Conservation (phyloP, 1,284 basidiomycete species). For the Ustilago cynodontis region DNA sequence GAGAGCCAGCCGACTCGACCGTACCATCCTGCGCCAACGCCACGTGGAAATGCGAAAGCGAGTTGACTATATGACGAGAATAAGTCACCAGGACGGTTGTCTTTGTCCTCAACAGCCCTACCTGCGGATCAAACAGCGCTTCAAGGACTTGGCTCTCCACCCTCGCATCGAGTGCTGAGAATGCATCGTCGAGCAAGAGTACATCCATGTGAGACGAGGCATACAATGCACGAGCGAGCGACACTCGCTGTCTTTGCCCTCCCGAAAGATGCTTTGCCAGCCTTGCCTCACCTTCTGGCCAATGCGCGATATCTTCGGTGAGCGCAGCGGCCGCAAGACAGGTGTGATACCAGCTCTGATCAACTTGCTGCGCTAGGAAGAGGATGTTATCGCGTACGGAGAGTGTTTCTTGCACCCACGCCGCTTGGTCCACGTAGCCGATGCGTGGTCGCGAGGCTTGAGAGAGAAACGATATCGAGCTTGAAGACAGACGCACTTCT, state of each 20-base stretch:
- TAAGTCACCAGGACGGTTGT: too few relatives aligned
- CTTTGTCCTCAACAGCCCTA: too few relatives aligned
- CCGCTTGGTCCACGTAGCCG: constrained; percentile 59
- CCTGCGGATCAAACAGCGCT: too few relatives aligned
- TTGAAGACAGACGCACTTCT: constrained; percentile 51
- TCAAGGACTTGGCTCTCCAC: too few relatives aligned
- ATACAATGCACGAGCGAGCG: constrained; percentile 63
- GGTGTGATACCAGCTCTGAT: constrained; percentile 51
- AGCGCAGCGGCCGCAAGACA: constrained; percentile 59
- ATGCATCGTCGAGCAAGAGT: background rate
- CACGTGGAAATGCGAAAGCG: too few relatives aligned
- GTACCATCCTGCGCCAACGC: too few relatives aligned
- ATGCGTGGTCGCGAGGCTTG: constrained; percentile 7
- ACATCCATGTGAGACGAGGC: background rate
- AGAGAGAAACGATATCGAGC: background rate
- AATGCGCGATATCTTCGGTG: constrained; percentile 44
- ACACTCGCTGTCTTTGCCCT: constrained; percentile 62
- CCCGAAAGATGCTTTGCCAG: constrained; percentile 58
- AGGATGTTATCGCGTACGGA: constrained; percentile 62
- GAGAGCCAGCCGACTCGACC: too few relatives aligned
- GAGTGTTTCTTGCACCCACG: constrained; percentile 58
- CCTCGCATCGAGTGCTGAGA: too few relatives aligned
- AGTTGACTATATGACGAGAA: too few relatives aligned
- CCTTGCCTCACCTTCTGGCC: constrained; percentile 61
- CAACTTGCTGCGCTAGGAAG: constrained; percentile 50